Percentiles rank a stretch among this genome's conserved stretches.
Conservation (phyloP, 2,329 filamentous ascomycete genomes). For the Neofusicoccum sp. region DNA sequence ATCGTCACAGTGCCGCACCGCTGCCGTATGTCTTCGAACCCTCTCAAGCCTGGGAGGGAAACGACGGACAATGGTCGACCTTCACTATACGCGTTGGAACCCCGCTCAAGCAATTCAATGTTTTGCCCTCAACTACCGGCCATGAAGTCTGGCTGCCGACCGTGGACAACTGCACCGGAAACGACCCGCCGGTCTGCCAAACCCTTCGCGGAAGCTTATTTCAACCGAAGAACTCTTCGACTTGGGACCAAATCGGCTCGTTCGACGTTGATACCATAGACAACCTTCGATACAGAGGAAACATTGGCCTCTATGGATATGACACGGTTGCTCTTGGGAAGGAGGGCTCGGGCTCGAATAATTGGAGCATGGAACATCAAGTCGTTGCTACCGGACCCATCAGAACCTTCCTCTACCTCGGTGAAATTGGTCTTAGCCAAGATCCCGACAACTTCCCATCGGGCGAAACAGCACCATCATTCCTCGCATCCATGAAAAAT, state of each 20-base stretch:
- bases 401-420: too few species aligned
- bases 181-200: constrained; percentile 31
- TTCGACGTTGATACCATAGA: constrained; percentile 37
- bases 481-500: too few species aligned
- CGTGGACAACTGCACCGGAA: constrained; percentile 36
- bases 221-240: constrained; percentile 32
- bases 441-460: too few species aligned
- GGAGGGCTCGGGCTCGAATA: too few species aligned
- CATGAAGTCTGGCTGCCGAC: constrained; percentile 33
- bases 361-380: too few species aligned
- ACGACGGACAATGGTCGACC: constrained; percentile 46
- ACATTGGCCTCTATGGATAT: constrained; percentile 34
- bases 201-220: constrained; percentile 36
- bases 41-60: constrained; percentile 38
- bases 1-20: neutral
- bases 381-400: too few species aligned
- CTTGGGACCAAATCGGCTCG: constrained; percentile 37
- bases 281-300: constrained; percentile 30
- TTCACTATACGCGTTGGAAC: constrained; percentile 44
- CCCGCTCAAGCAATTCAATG: constrained; percentile 41
- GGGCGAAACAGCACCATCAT: too few species aligned
- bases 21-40: neutral
- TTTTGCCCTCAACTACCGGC: constrained; percentile 37
- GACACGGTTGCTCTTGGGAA: constrained; percentile 25
- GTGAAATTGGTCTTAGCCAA: too few species aligned